Evolutionary conservation across 1,284 basidiomycete genomes (phyloP).

Genomic region (Fomitopsis betulina): DNA sequence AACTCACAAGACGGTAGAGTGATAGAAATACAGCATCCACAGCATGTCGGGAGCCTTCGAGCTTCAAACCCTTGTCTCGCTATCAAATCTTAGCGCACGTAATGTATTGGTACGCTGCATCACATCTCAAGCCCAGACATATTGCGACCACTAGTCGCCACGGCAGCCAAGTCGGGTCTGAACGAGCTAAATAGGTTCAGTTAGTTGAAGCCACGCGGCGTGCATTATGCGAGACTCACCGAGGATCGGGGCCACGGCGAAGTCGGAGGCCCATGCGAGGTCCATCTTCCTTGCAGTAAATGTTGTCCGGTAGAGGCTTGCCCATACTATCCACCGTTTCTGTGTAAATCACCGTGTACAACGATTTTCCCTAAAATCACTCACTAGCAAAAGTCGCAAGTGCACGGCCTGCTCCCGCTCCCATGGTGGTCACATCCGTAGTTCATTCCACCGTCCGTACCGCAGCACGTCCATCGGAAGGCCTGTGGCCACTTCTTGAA

Average conservation of each 20-base stretch:
- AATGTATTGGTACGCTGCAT: too few species aligned
- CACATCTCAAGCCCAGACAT: too few species aligned
- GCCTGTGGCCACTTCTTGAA: neutral
- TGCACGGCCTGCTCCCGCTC: neutral
- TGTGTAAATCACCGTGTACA: too few species aligned
- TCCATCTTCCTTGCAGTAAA: neutral
- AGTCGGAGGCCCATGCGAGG: neutral
- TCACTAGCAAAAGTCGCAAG: neutral
- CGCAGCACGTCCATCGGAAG: neutral
- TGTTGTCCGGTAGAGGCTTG: neutral
- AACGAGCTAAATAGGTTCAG: too few species aligned
- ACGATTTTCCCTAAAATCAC: neutral
- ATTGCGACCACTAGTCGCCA: too few species aligned
- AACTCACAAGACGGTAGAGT: too few species aligned
- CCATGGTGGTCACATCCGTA: neutral
- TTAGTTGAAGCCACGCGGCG: too few species aligned
- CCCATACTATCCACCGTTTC: neutral
- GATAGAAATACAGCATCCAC: too few species aligned
- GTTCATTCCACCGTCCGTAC: neutral
- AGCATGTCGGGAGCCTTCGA: too few species aligned
- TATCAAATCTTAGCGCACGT: too few species aligned
- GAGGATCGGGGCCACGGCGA: neutral
- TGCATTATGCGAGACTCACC: neutral
- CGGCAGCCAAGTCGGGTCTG: too few species aligned
- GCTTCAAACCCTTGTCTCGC: too few species aligned